Base-by-base conservation (phyloP, 2,329 filamentous ascomycete species). In the Trichoderma arundinaceum region DNA sequence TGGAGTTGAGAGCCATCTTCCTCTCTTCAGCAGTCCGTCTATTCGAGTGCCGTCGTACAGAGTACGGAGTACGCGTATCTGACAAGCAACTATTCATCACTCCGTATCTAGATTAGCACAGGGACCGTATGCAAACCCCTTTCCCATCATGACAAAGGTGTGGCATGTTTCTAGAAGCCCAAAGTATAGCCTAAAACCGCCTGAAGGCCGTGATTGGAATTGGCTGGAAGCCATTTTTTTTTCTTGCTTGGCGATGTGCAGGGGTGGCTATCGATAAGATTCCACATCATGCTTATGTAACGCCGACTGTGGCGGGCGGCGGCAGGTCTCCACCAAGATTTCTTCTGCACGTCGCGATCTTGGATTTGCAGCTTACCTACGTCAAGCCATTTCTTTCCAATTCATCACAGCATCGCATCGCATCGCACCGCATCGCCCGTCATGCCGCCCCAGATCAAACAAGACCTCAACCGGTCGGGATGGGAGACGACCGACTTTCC, bases 401-500 rank as follows among this genome's bases (percentile, higher is more conserved):
- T 46, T n/a, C 38, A 58, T 52, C 35, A 19, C 54, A 46, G 35
- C 60, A 35, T 4, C 43, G 49, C 49, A 19, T 52, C 49, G 15
- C 49, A 8, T 32, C 48, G 48, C 13, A n/a, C 28, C 8, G 46
- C 35, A 38, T 38, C 35, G 35, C 35, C 44, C 69, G 68, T 62
- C 65, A 94, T 96, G 88, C 91, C 92, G 65, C 91, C 93, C 12
- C 93, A 97, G 78, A 97, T 97, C 77, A 97, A 98, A 79, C 91
- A 96, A 77, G 94, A 97, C 76, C 85, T 97, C 53, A 97, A 98
- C 80, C 88, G 95, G 62, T 95, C 93, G 17, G 95, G 95, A 67
- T 97, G 94, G 93, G 95, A 99, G 80, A 91, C 92, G 38, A 95
- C 92, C 56, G 92, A 95, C 78, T 93, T 95, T 74, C 92, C 92